Evolutionary conservation across 768 basidiomycete genomes (phyloP).

Genomic region (Termitomyces sp.): DNA sequence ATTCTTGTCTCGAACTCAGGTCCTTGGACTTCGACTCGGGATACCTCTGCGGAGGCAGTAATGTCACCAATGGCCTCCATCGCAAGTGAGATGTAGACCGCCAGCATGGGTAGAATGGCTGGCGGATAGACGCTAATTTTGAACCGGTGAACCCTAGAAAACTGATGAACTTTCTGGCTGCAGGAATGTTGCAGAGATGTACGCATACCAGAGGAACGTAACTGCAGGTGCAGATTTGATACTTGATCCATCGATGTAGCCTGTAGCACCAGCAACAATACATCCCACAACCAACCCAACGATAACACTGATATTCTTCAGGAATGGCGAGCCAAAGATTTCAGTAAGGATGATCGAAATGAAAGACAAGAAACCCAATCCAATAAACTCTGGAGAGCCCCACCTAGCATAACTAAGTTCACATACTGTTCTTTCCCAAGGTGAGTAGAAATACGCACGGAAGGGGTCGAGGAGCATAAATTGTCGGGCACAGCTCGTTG

Average conservation of each 20-base stretch:
- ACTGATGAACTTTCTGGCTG: background rate
- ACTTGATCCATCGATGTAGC: conserved; percentile 67
- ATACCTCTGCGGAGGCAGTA: conserved; percentile 81
- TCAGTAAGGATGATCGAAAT: conserved; percentile 74
- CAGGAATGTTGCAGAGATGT: background rate
- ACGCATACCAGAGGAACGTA: conserved; percentile 70
- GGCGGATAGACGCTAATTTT: conserved; percentile 75
- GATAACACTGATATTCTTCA: conserved; percentile 78
- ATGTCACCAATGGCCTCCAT: conserved; percentile 89
- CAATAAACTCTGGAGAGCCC: conserved; percentile 83
- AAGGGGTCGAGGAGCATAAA: conserved; percentile 64
- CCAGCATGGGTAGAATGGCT: conserved; percentile 47
- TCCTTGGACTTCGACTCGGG: conserved; percentile 68
- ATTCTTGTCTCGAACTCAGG: conserved; percentile 77
- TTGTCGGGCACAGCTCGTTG: conserved; percentile 71
- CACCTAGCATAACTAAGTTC: conserved; percentile 37
- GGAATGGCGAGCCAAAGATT: conserved; percentile 80
- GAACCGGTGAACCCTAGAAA: conserved; percentile 65
- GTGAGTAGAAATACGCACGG: conserved; percentile 34
- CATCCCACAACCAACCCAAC: conserved; percentile 74
- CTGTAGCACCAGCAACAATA: conserved; percentile 75
- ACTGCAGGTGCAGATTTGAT: conserved; percentile 71
- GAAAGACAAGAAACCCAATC: conserved; percentile 84
- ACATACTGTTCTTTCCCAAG: background rate
- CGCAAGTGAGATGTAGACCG: conserved; percentile 52